A percentile compares a stretch with the other conserved stretches of the same genome.
phyloP scores from a whole-genome alignment of 176 grass and related monocot species.

The Carex parvula region DNA sequence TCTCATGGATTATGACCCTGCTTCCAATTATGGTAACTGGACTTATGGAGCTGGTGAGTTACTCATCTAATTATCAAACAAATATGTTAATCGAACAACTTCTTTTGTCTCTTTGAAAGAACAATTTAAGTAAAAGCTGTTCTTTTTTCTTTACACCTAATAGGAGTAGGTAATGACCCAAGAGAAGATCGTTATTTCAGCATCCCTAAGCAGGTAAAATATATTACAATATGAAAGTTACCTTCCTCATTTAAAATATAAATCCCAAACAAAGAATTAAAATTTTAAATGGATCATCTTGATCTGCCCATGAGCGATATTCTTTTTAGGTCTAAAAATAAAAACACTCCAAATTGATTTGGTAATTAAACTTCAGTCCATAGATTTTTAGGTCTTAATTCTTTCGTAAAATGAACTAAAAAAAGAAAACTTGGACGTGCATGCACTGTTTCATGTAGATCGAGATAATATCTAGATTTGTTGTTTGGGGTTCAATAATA shows the following conservation, averaged over 20 bases:
- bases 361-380: neutral
- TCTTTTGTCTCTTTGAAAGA: too few relatives aligned
- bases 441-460: neutral
- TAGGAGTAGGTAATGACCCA: too few relatives aligned
- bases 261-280: neutral
- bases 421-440: neutral
- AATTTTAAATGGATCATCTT: neutral
- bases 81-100: too few relatives aligned
- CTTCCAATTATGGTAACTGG: slow-evolving; percentile 39
- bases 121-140: too few relatives aligned
- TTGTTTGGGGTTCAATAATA: neutral
- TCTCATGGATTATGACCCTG: slow-evolving; percentile 33
- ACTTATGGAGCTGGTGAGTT: slow-evolving; percentile 80
- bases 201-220: too few relatives aligned
- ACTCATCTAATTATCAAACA: too few relatives aligned
- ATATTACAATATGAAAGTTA: too few relatives aligned
- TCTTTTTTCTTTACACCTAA: too few relatives aligned
- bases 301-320: neutral
- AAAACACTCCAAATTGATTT: neutral
- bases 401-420: neutral
- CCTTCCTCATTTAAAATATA: neutral
- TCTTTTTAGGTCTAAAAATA: neutral
- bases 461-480: neutral
- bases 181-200: too few relatives aligned
- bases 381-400: neutral